Conservation (phyloP, 148 eudicot species). For the Vaccinium corymbosum region DNA sequence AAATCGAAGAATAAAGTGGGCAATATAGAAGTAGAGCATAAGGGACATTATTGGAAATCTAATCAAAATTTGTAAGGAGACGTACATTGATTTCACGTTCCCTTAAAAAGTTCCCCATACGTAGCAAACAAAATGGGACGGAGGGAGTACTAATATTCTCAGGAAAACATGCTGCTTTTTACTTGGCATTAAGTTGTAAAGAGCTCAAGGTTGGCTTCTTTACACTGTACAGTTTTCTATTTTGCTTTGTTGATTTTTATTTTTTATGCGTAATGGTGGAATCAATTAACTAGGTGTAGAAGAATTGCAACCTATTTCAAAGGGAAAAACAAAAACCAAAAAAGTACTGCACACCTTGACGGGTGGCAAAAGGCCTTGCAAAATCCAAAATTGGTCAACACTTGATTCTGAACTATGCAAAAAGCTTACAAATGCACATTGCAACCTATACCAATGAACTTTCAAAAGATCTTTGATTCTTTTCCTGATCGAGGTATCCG, state of each 20-base stretch:
- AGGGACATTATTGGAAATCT: background rate
- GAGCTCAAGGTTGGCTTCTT: background rate
- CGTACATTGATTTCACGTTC: background rate
- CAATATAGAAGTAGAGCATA: background rate
- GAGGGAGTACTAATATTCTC: background rate
- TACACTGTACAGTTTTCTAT: background rate
- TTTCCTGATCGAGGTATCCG: background rate
- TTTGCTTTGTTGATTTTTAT: background rate
- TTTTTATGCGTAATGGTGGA: background rate
- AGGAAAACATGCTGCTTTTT: conserved; percentile 3
- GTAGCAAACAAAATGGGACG: background rate
- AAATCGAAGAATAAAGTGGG: background rate
- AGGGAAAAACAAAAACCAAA: background rate
- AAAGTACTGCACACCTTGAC: background rate
- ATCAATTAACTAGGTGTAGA: background rate
- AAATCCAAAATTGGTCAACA: background rate
- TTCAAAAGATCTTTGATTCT: background rate
- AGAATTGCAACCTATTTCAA: background rate
- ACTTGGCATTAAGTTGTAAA: background rate
- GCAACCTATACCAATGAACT: background rate
- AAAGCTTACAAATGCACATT: background rate
- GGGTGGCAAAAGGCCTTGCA: background rate
- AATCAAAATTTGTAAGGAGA: background rate
- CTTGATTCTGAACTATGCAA: background rate
- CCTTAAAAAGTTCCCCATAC: background rate